Conservation (phyloP, 768 basidiomycete genomes). For the Kwoniella shandongensis region DNA sequence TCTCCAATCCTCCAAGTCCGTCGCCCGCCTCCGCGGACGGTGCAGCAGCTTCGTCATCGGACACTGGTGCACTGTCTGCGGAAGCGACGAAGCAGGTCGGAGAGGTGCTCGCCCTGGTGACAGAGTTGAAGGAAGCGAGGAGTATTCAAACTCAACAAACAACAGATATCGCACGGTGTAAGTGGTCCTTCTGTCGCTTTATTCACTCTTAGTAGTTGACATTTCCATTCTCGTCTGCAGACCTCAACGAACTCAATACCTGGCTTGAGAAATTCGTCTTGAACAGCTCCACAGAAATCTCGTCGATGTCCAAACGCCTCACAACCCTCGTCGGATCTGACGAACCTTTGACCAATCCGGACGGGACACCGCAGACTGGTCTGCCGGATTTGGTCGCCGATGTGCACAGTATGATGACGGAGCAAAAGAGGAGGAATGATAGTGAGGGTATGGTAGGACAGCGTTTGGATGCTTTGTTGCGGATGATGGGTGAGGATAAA, state of each 20-base stretch:
- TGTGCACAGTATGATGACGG: constrained; percentile 56
- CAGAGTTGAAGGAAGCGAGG: constrained; percentile 45
- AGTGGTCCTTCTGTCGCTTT: too few species aligned
- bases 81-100: constrained; percentile 33
- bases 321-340: constrained; percentile 60
- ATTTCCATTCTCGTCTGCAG: constrained; percentile 15
- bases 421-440: constrained; percentile 55
- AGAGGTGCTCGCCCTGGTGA: constrained; percentile 44
- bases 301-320: constrained; percentile 63
- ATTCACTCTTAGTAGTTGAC: constrained; percentile 17
- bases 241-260: constrained; percentile 54
- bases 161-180: constrained; percentile 52
- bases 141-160: constrained; percentile 50
- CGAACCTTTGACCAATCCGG: constrained; percentile 3
- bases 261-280: constrained; percentile 84
- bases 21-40: constrained; percentile 9
- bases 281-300: constrained; percentile 71
- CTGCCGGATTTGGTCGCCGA: constrained; percentile 53
- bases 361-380: constrained; percentile 17
- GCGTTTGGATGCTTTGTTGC: constrained; percentile 45
- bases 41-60: constrained; percentile 1
- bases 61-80: constrained; percentile 7
- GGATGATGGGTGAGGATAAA: constrained; percentile 47
- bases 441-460: constrained; percentile 61
- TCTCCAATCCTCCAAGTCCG: constrained; percentile 13